Evolutionary conservation across 108 stramenopile genomes (phyloP), one percentile per base, ranked within the genome.

Genomic region (Nitzschia palea): DNA sequence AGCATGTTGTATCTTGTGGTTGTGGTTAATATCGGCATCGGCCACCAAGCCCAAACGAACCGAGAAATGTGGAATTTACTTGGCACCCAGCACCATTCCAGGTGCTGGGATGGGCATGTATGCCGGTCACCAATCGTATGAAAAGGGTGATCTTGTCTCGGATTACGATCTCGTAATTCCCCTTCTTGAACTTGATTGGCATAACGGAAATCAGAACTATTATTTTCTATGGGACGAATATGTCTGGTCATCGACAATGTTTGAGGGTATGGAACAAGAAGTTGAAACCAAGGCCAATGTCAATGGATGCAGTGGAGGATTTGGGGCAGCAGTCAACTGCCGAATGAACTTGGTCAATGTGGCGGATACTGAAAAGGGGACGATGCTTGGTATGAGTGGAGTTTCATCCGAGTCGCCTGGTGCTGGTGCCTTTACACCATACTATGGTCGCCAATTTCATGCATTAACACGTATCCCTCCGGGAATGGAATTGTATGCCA

Each of bases 251-350:
- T 15, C 32, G 22, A 20, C 54, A 55, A 60, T 67, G 65, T 67
- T 71, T n/a, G 29, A 17, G 25, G 79, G 57, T 22, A 76, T 68
- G 74, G 60, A 68, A 12, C 67, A 63, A 56, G 74, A 76, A 12
- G 31, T 63, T 6, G 74, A 76, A 40, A 48, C 62, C 29, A 29
- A 22, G 20, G 29, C n/a, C 0, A 26, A 14, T 1, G 2, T 59
- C 27, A 33, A 54, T 36, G 51, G 30, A 29, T 47, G 51, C 18
- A 68, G 67, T 59, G 31, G 32, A 37, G 79, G 79, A 45, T 68
- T 80, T 44, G 80, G 82, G 6, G 77, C 82, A 3, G 73, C 74
- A 12, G 59, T 72, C 44, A 83, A 83, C 62, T 78, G 77, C 43
- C 61, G 70, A 32, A 60, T 83, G 64, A 70, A 70, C 10, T 47